Base-by-base conservation (phyloP, 768 basidiomycete species). In the Russula dissimulans region DNA sequence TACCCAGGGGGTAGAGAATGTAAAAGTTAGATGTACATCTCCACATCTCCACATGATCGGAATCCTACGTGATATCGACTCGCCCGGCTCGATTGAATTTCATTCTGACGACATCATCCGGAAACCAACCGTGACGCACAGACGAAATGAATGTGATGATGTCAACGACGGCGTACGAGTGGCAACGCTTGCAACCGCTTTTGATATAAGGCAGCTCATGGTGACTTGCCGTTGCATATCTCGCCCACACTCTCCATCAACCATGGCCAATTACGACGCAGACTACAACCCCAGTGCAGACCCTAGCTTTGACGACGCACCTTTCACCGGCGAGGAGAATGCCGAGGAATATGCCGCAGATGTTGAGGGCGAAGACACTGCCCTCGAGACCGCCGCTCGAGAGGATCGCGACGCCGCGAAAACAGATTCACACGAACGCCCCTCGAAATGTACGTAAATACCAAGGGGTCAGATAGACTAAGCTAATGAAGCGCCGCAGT, bases 1-100 rank as follows among this genome's bases (percentile, higher is more conserved):
- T 65, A 57, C 65, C 56, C 34, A 47, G 42, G 26, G 53, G 39
- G 3, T 64, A 62, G 56, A 61, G 43, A 12, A 41, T 60, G 45
- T 54, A 53, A 36, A 42, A 41, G 17, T 49, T 48, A 51, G 18
- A 43, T 60, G 18, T 38, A 47, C 34, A 18, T 48, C 9, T 14
- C 14, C 41, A 34, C 49, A 22, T 49, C 42, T 22, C 45, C 14
- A 32, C 36, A 15, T 39, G 9, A 45, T 52, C 45, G 41, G 22
- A 31, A 50, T 56, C 14, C 22, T 26, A 26, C 22, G 22, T 26
- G 22, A 26, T 26, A 26, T 26, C 22, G 22, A 26, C 22, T 26
- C 22, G 22, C 22, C 22, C 22, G 22, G 22, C 22, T 26, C 22
- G 22, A 26, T 7, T 36, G 22, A 31, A 50, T 56, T 10, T 6